Percentiles rank a stretch among this genome's conserved stretches.
Evolutionary conservation across 805 yeast species (phyloP).

Genomic region (Yarrowia osloensis): DNA sequence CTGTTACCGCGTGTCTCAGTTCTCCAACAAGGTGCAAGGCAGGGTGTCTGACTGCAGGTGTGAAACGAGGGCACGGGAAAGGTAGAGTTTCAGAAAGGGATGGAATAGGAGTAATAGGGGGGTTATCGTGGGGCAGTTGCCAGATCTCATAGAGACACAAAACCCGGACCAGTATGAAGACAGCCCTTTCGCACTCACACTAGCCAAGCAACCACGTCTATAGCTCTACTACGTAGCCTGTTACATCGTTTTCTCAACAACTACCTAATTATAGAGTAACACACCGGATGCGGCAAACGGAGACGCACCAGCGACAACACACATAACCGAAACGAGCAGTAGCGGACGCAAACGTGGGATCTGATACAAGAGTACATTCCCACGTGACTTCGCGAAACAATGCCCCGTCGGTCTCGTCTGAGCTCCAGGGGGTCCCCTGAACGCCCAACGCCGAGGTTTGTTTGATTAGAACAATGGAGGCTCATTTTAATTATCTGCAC

Average conservation of each 20-base stretch:
- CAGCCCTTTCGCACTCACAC: too few species aligned
- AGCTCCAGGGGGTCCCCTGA: not conserved
- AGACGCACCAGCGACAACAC: not conserved
- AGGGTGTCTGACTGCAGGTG: not conserved
- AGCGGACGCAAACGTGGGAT: too few species aligned
- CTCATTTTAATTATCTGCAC: not conserved
- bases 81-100: not conserved
- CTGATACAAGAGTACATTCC: not conserved
- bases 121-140: too few species aligned
- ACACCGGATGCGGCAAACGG: not conserved
- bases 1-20: not conserved
- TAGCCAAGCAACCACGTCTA: too few species aligned
- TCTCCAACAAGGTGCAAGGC: not conserved
- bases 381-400: not conserved
- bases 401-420: not conserved
- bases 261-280: not conserved
- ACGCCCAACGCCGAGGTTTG: not conserved
- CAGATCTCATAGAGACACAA: too few species aligned
- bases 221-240: too few species aligned
- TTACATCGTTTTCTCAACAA: too few species aligned
- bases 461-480: too few species aligned
- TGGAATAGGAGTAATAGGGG: not conserved
- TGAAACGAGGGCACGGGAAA: not conserved
- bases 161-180: too few species aligned
- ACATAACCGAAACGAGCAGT: not conserved